phyloP scores from a whole-genome alignment of 2,329 filamentous ascomycete genomes.

The Colletotrichum sp. region DNA sequence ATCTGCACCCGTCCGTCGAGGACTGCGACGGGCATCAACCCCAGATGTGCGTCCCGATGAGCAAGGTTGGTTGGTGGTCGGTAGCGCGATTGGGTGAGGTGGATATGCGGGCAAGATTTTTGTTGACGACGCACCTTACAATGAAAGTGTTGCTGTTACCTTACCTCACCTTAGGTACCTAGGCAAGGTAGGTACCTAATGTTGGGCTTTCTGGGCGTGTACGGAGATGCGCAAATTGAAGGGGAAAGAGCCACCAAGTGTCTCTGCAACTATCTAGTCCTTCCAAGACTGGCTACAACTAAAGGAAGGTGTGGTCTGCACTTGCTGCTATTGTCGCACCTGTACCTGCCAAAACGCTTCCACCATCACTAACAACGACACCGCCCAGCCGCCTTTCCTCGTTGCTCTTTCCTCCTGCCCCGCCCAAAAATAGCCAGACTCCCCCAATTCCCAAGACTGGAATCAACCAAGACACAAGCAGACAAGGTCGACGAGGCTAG shows the following conservation, averaged over 20 bases:
- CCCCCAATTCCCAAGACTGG: background rate
- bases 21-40: background rate
- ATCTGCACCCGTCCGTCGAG: conserved; percentile 10
- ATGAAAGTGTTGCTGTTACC: background rate
- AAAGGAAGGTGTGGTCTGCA: background rate
- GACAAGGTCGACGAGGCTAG: background rate
- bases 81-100: background rate
- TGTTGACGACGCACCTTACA: background rate
- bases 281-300: background rate
- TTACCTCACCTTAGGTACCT: background rate
- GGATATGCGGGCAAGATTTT: background rate
- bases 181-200: background rate
- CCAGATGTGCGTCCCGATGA: conserved; percentile 4
- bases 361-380: background rate
- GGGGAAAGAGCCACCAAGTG: conserved; percentile 1
- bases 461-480: conserved; percentile 15
- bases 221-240: background rate
- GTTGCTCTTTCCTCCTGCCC: conserved; percentile 1
- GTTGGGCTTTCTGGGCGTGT: background rate
- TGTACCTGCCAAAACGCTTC: background rate
- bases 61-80: background rate
- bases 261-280: background rate
- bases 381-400: background rate
- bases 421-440: background rate
- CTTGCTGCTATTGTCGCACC: background rate